Percentiles rank a stretch among this genome's conserved stretches.
Conservation (phyloP, 805 yeast species). For the Dipodascus geniculatus region DNA sequence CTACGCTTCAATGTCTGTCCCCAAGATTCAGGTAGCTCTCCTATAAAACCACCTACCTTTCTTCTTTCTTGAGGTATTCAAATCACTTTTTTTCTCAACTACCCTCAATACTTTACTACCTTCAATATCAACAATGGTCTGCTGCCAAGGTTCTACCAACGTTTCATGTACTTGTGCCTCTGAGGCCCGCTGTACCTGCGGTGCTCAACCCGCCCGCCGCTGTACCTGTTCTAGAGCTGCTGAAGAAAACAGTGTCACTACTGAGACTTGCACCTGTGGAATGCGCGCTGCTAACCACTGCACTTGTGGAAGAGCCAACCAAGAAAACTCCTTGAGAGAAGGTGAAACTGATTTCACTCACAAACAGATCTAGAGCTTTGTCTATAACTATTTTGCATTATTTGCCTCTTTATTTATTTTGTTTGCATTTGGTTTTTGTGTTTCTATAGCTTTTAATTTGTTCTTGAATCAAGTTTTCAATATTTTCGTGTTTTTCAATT, state of each 20-base stretch:
- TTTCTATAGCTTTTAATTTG: too few species aligned
- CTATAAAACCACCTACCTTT: background rate
- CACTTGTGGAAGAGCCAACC: constrained; percentile 39
- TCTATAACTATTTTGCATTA: background rate
- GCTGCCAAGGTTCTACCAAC: background rate
- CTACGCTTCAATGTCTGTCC: background rate
- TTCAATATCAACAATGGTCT: background rate
- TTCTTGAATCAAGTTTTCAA: too few species aligned
- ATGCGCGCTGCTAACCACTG: constrained; percentile 41
- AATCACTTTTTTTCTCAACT: background rate
- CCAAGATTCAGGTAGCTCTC: background rate
- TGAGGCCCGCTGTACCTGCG: constrained; percentile 55
- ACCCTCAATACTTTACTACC: background rate
- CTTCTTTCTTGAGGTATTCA: background rate
- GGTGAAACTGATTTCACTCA: constrained; percentile 52
- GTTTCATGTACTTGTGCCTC: constrained; percentile 43
- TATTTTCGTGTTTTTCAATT: too few species aligned
- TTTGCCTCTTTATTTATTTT: background rate
- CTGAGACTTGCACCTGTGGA: constrained; percentile 48
- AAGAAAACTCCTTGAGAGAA: constrained; percentile 32
- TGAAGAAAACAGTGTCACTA: constrained; percentile 38
- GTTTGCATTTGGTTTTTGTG: background rate
- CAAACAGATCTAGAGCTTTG: constrained; percentile 16
- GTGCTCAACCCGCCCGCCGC: constrained; percentile 44
- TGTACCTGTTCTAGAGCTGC: constrained; percentile 44